Conservation (phyloP, 768 basidiomycete species). For the Tubosaeta brunneosetosa region DNA sequence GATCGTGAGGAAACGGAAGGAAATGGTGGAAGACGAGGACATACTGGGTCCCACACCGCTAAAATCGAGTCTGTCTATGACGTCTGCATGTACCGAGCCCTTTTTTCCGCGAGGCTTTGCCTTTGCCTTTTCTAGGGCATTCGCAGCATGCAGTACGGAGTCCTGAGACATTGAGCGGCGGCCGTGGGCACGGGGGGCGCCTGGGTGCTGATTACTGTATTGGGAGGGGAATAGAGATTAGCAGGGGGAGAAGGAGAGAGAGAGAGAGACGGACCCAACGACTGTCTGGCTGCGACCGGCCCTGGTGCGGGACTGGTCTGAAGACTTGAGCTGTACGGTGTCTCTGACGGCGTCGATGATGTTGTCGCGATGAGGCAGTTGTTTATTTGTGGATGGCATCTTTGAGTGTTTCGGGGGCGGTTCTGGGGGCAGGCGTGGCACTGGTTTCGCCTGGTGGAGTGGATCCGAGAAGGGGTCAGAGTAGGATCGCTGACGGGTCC, state of each 20-base stretch:
- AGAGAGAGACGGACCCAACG: conserved; percentile 21
- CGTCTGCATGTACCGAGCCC: conserved; percentile 78
- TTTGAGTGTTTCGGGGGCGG: conserved; percentile 29
- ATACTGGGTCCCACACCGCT: conserved; percentile 80
- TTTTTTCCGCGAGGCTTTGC: conserved; percentile 56
- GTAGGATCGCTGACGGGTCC: conserved; percentile 41
- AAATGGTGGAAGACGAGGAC: conserved; percentile 29
- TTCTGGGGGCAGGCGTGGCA: conserved; percentile 41
- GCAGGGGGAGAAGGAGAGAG: conserved; percentile 1
- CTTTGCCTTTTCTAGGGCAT: conserved; percentile 43
- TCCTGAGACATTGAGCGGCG: conserved; percentile 51
- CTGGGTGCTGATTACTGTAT: conserved; percentile 20
- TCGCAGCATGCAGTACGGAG: conserved; percentile 37
- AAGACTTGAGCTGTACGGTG: conserved; percentile 53
- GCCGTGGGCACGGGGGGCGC: conserved; percentile 24
- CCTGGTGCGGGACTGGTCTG: conserved; percentile 41
- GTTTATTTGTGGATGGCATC: conserved; percentile 29
- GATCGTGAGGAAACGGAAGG: neutral
- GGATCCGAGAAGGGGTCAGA: conserved; percentile 55
- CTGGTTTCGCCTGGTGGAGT: conserved; percentile 22
- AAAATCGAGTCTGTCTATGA: conserved; percentile 85
- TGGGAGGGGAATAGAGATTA: conserved; percentile 18
- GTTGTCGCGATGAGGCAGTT: conserved; percentile 33
- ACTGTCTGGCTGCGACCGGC: conserved; percentile 57
- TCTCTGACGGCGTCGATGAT: conserved; percentile 65